These are phyloP conservation scores for Cucumis hystrix DNA, from an alignment of 306 rosid genomes.

Conservation along the genomic window DNA sequence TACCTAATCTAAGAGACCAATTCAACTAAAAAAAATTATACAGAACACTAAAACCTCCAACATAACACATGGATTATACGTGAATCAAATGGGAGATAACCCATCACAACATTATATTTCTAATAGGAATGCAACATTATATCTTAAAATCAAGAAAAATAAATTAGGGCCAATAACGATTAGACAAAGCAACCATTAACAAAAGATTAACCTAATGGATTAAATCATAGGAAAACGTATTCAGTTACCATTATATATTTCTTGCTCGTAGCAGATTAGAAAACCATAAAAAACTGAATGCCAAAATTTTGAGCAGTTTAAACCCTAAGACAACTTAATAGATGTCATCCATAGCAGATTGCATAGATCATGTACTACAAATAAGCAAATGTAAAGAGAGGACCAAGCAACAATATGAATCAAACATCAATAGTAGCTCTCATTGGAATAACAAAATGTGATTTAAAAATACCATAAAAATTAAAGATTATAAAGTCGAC, in stretches of 20 bases:
- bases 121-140: background rate
- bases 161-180: background rate
- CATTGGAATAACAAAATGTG: background rate
- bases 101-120: background rate
- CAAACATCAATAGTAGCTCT: background rate
- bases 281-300: background rate
- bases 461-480: constrained; percentile 4
- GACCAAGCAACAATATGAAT: background rate
- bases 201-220: background rate
- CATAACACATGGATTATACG: no score
- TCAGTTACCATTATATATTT: background rate
- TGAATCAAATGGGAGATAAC: background rate
- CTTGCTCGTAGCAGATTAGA: background rate
- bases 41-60: background rate
- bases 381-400: background rate
- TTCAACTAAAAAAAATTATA: no score
- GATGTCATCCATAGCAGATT: background rate
- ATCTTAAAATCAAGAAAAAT: background rate
- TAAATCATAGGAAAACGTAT: background rate
- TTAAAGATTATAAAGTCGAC: background rate
- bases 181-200: background rate
- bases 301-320: background rate
- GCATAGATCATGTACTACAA: background rate
- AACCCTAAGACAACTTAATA: background rate
- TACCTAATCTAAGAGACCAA: no score